phyloP scores from a whole-genome alignment of 139 green algal genomes.

The Chlorella sp. region DNA sequence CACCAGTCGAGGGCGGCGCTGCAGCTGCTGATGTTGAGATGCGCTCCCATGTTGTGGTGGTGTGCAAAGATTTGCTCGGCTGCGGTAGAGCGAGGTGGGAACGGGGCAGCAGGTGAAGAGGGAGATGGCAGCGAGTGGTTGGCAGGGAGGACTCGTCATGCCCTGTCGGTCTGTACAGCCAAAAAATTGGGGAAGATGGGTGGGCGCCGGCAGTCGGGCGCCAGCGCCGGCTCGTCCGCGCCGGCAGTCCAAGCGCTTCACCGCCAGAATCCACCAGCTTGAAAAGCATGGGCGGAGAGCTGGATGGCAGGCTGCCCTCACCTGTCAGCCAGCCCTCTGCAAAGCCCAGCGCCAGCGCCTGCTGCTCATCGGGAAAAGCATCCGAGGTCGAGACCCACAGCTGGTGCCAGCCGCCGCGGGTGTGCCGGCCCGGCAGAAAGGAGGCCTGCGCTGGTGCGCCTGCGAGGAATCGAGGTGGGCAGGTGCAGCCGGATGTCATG shows the following conservation, averaged over 20 bases:
- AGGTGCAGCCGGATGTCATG: background rate
- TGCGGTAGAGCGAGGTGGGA: background rate
- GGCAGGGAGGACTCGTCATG: background rate
- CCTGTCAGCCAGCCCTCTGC: conserved; percentile 20
- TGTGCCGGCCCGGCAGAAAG: background rate
- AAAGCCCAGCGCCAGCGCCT: conserved; percentile 20
- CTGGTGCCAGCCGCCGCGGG: conserved; percentile 36
- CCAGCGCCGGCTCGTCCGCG: no score
- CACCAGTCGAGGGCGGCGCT: conserved; percentile 19
- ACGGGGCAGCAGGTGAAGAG: no score
- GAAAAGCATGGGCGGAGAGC: background rate
- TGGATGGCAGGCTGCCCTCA: background rate
- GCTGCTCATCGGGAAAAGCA: conserved; percentile 28
- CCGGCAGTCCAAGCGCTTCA: no score
- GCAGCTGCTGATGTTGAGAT: conserved; percentile 4
- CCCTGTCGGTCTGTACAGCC: no score
- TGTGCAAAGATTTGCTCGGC: conserved; percentile 19
- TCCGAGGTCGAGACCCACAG: conserved; percentile 47
- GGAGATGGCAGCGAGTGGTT: background rate
- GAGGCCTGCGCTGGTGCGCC: background rate
- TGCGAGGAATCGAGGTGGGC: background rate
- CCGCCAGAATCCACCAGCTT: no score
- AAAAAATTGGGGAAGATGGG: no score
- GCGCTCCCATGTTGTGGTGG: conserved; percentile 10
- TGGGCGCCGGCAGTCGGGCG: no score